These are phyloP conservation scores for Ilex paraguariensis DNA, from an alignment of 305 asterid genomes.

Conservation along the genomic window DNA sequence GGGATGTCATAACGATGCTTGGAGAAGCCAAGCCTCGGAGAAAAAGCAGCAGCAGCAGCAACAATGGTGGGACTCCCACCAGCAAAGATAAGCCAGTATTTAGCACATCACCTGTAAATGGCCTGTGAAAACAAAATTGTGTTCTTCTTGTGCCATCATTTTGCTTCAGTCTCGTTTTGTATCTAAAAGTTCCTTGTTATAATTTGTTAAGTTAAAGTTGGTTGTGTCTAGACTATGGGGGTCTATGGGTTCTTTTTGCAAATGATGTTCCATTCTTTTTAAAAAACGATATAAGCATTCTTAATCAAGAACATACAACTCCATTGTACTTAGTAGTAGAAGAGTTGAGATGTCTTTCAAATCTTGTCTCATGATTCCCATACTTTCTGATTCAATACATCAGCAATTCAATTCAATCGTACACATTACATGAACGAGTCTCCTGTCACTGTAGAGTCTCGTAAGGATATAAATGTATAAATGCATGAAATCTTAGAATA, in stretches of 20 bases:
- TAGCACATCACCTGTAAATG: constrained; percentile 72
- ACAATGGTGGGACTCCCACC: constrained; percentile 22
- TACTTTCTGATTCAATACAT: no score
- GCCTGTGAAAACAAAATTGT: constrained; percentile 23
- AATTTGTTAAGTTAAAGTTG: constrained; percentile 17
- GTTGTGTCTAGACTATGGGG: constrained; percentile 20
- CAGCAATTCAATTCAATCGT: no score
- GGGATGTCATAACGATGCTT: constrained; percentile 82
- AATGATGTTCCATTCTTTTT: background rate
- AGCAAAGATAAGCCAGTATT: constrained; percentile 57
- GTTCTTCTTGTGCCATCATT: constrained; percentile 8
- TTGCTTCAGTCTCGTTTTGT: constrained; percentile 16
- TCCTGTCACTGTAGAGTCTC: no score
- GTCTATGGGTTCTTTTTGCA: constrained; percentile 20
- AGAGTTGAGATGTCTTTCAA: no score
- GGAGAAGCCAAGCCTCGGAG: constrained; percentile 88
- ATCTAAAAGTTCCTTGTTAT: constrained; percentile 16
- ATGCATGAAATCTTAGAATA: no score
- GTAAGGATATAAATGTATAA: no score
- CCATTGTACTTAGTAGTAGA: no score
- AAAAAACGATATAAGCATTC: background rate
- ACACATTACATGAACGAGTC: no score
- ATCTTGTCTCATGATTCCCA: no score
- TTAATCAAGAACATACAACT: no score
- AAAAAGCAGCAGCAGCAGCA: constrained; percentile 43